phyloP scores from a whole-genome alignment of 768 basidiomycete genomes.

The Phaeolepiota aurea region DNA sequence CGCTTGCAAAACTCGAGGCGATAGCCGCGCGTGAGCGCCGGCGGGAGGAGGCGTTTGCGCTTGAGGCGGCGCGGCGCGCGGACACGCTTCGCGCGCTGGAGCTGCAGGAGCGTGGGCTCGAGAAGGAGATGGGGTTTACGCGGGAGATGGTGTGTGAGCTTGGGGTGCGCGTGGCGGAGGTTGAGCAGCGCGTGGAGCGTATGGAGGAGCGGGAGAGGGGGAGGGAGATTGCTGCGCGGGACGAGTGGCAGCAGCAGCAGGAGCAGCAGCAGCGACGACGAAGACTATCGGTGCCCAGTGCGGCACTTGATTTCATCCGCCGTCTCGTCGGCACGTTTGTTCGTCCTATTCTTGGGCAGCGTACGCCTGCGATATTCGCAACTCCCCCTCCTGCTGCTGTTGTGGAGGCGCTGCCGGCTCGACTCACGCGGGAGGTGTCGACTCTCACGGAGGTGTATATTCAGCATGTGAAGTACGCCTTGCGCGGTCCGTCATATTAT shows the following conservation, averaged over 20 bases:
- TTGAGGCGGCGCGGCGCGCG: too few relatives aligned
- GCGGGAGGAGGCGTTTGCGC: background rate
- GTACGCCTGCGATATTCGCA: background rate
- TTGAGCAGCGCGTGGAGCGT: background rate
- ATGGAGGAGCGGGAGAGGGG: background rate
- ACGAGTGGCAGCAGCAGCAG: background rate
- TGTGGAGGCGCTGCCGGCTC: too few relatives aligned
- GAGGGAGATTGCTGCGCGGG: background rate
- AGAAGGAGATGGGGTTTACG: background rate
- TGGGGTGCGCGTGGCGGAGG: background rate
- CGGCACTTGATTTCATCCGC: background rate
- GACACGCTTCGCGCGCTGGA: background rate
- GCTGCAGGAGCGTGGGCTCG: background rate
- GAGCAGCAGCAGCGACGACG: background rate
- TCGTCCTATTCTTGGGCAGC: background rate
- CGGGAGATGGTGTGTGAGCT: background rate
- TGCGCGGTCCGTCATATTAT: too few relatives aligned
- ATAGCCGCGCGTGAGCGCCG: too few relatives aligned
- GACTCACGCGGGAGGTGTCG: too few relatives aligned
- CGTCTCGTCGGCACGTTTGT: background rate
- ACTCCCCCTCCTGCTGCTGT: too few relatives aligned
- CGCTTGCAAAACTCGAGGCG: too few relatives aligned
- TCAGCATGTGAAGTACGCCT: too few relatives aligned
- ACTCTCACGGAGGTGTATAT: too few relatives aligned
- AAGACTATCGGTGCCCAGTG: background rate